Percentiles rank a stretch among this genome's conserved stretches.
Evolutionary conservation across 305 asterid genomes (phyloP).

Genomic region (Fraxinus latifolia): DNA sequence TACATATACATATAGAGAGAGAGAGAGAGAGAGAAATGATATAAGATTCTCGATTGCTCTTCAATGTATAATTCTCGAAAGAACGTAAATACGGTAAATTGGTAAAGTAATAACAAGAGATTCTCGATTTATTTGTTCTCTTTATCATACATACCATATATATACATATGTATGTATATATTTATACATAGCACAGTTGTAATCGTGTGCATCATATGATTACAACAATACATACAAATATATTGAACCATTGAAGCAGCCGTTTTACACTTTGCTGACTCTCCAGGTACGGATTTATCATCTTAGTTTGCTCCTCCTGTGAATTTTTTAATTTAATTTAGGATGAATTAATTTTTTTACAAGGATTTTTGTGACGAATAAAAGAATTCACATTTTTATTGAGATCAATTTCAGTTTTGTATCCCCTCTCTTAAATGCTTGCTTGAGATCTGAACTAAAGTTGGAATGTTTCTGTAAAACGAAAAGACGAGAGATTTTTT

Average conservation of each 20-base stretch:
- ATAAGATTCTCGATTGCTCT: background rate
- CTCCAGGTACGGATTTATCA: slow-evolving; percentile 30
- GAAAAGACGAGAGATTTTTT: background rate
- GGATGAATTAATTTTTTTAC: slow-evolving; percentile 13
- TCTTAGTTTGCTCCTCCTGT: background rate
- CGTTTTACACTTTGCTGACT: slow-evolving; percentile 31
- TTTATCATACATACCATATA: slow-evolving; percentile 10
- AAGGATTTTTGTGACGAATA: background rate
- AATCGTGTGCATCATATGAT: slow-evolving; percentile 24
- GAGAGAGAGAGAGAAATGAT: background rate
- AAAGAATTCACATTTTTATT: slow-evolving; percentile 7
- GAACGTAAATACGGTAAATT: background rate
- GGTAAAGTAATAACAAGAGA: background rate
- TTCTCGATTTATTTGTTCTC: background rate
- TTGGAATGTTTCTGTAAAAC: slow-evolving; percentile 5
- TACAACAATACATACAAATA: slow-evolving; percentile 22
- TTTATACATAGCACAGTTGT: slow-evolving; percentile 29
- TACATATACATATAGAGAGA: background rate
- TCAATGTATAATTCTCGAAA: background rate
- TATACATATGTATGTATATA: background rate
- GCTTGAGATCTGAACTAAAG: slow-evolving; percentile 39
- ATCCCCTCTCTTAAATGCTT: background rate
- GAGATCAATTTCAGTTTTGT: slow-evolving; percentile 25
- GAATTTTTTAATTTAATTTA: background rate
- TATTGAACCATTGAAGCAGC: slow-evolving; percentile 29